Evolutionary conservation across 2,329 filamentous ascomycete genomes (phyloP).

Genomic region (Colletotrichum spinosum): DNA sequence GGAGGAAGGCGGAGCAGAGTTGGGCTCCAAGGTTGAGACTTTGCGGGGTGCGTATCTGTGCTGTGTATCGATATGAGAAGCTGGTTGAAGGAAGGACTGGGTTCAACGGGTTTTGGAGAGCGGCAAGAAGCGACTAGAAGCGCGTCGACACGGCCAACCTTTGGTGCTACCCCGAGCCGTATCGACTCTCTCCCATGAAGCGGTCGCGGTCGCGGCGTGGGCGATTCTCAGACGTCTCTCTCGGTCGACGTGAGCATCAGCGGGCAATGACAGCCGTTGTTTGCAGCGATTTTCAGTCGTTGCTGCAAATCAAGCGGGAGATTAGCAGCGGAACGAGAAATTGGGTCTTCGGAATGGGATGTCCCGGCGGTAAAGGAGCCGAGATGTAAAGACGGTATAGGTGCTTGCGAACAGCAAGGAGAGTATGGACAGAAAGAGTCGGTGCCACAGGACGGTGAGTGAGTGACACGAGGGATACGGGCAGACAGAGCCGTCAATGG

Average conservation of each 20-base stretch:
- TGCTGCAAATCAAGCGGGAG: conserved; percentile 24
- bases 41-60: conserved; percentile 32
- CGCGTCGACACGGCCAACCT: conserved; percentile 6
- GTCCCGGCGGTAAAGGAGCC: conserved; percentile 23
- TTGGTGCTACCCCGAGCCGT: conserved; percentile 15
- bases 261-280: conserved; percentile 9
- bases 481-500: conserved; percentile 13
- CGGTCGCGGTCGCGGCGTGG: conserved; percentile 2
- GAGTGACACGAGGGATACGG: conserved; percentile 31
- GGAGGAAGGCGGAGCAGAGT: conserved; percentile 34
- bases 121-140: neutral
- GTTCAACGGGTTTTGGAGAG: conserved; percentile 11
- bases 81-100: conserved; percentile 14
- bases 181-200: conserved; percentile 21
- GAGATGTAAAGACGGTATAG: conserved; percentile 3
- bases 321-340: conserved; percentile 22
- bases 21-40: conserved; percentile 25
- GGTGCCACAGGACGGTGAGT: conserved; percentile 25
- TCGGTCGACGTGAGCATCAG: conserved; percentile 5
- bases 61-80: conserved; percentile 23
- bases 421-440: conserved; percentile 15
- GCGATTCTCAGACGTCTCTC: conserved; percentile 20
- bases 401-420: conserved; percentile 11
- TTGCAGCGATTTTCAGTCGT: conserved; percentile 18
- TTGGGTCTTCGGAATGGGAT: conserved; percentile 29